Percentiles rank a stretch among this genome's conserved stretches.
These are phyloP conservation scores for Zygosaccharomyces gambellarensis DNA, from an alignment of 805 yeast genomes.

Conservation along the genomic window DNA sequence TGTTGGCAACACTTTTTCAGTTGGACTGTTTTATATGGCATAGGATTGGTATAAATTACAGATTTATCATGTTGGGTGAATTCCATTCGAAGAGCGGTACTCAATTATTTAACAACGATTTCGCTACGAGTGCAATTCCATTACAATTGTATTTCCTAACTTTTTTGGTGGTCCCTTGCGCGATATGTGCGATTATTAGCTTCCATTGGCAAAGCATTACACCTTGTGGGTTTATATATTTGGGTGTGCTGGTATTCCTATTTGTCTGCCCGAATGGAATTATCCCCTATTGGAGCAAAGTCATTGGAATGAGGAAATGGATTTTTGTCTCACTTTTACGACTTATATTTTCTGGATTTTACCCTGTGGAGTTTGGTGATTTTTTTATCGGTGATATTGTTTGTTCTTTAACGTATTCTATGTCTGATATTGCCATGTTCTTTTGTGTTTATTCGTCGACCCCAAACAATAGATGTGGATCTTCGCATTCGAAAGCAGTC, in stretches of 20 bases:
- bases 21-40: conserved; percentile 72
- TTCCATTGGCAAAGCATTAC: conserved; percentile 65
- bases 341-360: conserved; percentile 73
- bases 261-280: conserved; percentile 19
- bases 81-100: conserved; percentile 59
- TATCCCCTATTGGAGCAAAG: conserved; percentile 33
- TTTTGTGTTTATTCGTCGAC: conserved; percentile 69
- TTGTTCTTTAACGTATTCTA: conserved; percentile 81
- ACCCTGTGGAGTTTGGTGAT: conserved; percentile 93
- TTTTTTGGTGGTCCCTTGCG: conserved; percentile 48
- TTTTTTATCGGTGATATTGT: conserved; percentile 89
- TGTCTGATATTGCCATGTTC: conserved; percentile 80
- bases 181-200: conserved; percentile 71
- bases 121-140: conserved; percentile 35
- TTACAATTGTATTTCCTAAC: conserved; percentile 59
- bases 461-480: conserved; percentile 59
- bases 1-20: conserved; percentile 62
- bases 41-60: conserved; percentile 72
- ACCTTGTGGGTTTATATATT: conserved; percentile 73
- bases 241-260: conserved; percentile 14
- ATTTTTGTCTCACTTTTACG: conserved; percentile 65
- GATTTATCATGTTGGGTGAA: conserved; percentile 75
- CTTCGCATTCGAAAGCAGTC: conserved; percentile 66
- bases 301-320: conserved; percentile 70
- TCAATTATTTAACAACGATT: conserved; percentile 34